These are phyloP conservation scores for Picochlorum sp. DNA, from an alignment of 139 green algal genomes.

Conservation along the genomic window DNA sequence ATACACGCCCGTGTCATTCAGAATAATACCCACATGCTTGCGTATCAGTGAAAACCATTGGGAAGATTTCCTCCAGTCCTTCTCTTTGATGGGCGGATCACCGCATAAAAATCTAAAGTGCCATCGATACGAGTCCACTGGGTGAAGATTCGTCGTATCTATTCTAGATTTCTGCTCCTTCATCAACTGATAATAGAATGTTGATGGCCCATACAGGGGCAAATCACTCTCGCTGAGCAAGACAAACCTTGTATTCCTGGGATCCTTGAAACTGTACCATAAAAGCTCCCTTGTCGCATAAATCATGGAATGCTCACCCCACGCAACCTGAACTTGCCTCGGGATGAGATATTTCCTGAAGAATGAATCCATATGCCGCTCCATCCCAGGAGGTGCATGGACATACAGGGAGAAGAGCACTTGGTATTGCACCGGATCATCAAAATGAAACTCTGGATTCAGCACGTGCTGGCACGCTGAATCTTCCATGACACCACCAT, in stretches of 20 bases:
- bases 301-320: conserved; percentile 1
- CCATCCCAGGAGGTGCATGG: conserved; percentile 17
- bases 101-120: conserved; percentile 3
- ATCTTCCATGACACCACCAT: neutral
- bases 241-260: conserved; percentile 10
- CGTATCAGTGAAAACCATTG: conserved; percentile 27
- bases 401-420: conserved; percentile 36
- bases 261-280: neutral
- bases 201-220: conserved; percentile 22
- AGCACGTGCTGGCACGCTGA: neutral
- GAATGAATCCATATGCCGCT: neutral
- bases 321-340: conserved; percentile 10
- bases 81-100: neutral
- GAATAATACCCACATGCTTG: conserved; percentile 16
- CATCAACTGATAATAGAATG: conserved; percentile 24
- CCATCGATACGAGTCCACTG: conserved; percentile 14
- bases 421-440: conserved; percentile 9
- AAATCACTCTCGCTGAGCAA: conserved; percentile 23
- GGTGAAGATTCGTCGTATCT: neutral
- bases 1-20: conserved; percentile 22
- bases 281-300: conserved; percentile 1
- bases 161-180: neutral
- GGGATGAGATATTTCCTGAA: conserved; percentile 6
- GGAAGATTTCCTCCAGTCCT: conserved; percentile 23
- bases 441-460: neutral